phyloP scores from a whole-genome alignment of 164 flowering plant genomes.

The Macadamia tetraphylla region DNA sequence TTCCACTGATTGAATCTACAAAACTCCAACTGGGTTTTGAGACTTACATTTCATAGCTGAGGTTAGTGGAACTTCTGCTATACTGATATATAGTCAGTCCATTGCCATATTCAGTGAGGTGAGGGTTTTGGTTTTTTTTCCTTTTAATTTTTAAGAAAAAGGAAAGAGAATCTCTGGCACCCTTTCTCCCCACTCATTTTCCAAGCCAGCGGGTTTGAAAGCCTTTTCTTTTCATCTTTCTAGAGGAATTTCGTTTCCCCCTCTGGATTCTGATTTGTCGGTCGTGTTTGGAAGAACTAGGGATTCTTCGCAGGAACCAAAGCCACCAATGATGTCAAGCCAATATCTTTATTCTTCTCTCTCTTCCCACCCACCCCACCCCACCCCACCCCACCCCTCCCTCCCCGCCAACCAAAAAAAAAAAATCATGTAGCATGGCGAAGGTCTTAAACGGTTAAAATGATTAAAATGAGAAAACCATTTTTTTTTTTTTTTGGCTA shows the following conservation, averaged over 20 bases:
- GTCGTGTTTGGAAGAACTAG: not conserved
- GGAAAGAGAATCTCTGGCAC: not conserved
- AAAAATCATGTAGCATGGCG: too few species aligned
- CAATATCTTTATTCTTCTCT: not conserved
- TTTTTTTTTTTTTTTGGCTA: too few species aligned
- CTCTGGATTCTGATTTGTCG: slow-evolving; percentile 13
- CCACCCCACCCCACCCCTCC: too few species aligned
- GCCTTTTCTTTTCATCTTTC: not conserved
- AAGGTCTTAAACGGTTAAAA: too few species aligned
- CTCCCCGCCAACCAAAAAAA: too few species aligned
- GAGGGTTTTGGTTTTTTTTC: not conserved
- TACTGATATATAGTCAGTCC: not conserved
- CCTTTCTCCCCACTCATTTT: slow-evolving; percentile 3
- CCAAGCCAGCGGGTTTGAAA: slow-evolving; percentile 10
- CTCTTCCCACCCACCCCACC: too few species aligned
- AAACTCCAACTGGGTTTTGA: not conserved
- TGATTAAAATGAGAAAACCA: too few species aligned
- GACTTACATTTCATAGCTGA: not conserved
- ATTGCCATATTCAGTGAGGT: not conserved
- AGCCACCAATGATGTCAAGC: slow-evolving; percentile 5
- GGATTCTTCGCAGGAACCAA: slow-evolving; percentile 9
- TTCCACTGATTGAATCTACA: not conserved
- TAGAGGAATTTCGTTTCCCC: slow-evolving; percentile 5
- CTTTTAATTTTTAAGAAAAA: too few species aligned
- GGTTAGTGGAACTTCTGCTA: not conserved